Percentiles rank a stretch among this genome's conserved stretches.
Conservation (phyloP, 2,329 filamentous ascomycete species). For the Colletotrichum tabaci region DNA sequence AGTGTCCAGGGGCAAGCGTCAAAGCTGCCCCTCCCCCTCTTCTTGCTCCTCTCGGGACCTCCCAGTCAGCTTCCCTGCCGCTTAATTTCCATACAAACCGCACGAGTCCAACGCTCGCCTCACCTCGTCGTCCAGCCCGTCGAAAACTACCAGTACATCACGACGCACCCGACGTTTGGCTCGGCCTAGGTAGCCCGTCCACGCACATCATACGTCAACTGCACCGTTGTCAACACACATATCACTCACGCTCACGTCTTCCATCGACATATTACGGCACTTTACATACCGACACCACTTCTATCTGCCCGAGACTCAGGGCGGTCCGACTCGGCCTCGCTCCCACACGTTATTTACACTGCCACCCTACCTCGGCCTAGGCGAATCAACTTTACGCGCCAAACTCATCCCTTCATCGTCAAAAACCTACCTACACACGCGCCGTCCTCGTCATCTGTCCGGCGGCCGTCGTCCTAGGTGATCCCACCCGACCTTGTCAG, state of each 20-base stretch:
- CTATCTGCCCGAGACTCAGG: conserved; percentile 22
- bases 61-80: conserved; percentile 28
- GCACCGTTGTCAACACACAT: conserved; percentile 4
- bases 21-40: conserved; percentile 26
- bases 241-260: conserved; percentile 16
- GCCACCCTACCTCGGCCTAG: conserved; percentile 28
- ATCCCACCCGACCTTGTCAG: conserved; percentile 27
- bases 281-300: conserved; percentile 11
- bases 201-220: conserved; percentile 7
- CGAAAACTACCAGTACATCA: conserved; percentile 11
- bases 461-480: conserved; percentile 25
- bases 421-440: conserved; percentile 4
- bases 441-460: conserved; percentile 13
- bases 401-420: conserved; percentile 9
- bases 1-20: conserved; percentile 35
- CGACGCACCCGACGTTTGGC: conserved; percentile 19
- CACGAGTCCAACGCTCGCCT: conserved; percentile 16
- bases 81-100: conserved; percentile 39
- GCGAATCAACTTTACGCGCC: conserved; percentile 16
- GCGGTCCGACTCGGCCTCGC: conserved; percentile 13
- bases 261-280: conserved; percentile 10
- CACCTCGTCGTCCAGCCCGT: conserved; percentile 6
- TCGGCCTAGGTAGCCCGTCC: conserved; percentile 15
- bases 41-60: conserved; percentile 22
- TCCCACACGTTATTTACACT: conserved; percentile 16